A percentile compares a stretch with the other conserved stretches of the same genome.
Evolutionary conservation across 2,329 filamentous ascomycete genomes (phyloP).

Genomic region (Colletotrichum ledebouriae): DNA sequence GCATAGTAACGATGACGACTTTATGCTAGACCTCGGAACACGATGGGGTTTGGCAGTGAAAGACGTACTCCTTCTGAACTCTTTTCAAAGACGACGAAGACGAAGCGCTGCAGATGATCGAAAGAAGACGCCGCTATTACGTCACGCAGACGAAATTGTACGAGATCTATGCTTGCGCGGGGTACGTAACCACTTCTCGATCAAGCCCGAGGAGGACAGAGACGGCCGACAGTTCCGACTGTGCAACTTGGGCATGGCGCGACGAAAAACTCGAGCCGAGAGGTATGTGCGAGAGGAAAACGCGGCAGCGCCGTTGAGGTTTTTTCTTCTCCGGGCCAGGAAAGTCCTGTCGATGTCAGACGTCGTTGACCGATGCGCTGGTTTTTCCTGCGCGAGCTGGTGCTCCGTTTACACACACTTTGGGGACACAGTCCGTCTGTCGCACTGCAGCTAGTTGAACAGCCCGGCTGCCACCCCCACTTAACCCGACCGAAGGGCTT

Average conservation of each 20-base stretch:
- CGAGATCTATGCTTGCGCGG: conserved; percentile 21
- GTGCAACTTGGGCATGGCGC: background rate
- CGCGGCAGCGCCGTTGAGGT: conserved; percentile 3
- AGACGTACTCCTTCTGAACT: too few relatives aligned
- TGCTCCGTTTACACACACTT: conserved; percentile 1
- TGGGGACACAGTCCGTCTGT: background rate
- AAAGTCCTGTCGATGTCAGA: background rate
- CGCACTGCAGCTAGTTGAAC: too few relatives aligned
- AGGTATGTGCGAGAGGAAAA: background rate
- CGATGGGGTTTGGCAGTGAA: too few relatives aligned
- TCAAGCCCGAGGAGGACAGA: conserved; percentile 15
- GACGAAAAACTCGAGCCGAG: background rate
- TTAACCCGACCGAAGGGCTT: too few relatives aligned
- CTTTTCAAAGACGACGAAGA: background rate
- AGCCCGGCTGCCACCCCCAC: too few relatives aligned
- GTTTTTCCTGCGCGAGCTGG: background rate
- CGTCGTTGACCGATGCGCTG: background rate
- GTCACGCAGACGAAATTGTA: conserved; percentile 24
- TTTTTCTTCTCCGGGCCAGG: background rate
- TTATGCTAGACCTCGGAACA: too few relatives aligned
- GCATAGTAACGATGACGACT: conserved; percentile 10
- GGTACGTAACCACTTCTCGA: conserved; percentile 15
- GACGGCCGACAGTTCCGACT: conserved; percentile 14
- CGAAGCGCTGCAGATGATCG: conserved; percentile 3
- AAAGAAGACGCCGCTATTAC: conserved; percentile 15